Evolutionary conservation across 139 green algal species (phyloP), one percentile per base, ranked within the genome.

Genomic region (Prasinococcaceae sp.): DNA sequence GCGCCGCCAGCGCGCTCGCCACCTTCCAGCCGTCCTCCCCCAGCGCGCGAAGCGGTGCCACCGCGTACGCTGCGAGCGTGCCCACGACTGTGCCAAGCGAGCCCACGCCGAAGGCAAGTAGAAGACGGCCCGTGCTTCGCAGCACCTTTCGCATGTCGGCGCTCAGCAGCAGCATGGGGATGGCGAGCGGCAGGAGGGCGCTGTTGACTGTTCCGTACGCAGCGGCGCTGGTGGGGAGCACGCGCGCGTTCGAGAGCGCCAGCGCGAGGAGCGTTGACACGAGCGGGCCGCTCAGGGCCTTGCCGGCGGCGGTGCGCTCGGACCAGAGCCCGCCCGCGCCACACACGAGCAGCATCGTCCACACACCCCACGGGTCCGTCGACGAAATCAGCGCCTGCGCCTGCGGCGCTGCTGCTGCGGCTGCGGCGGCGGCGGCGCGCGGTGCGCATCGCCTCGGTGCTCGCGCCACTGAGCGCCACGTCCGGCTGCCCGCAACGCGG

Each of bases 111-210:
- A 94, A 94, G 3, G 72, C 77, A 0, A 48, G 17, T 50, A 94
- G 60, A 23, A 95, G 60, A 1, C 68, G 46, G 0, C 84, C 85
- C 0, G 83, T 92, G 36, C 84, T 66, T 0, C 33, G 43, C 6
- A 95, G 24, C 3, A 93, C 76, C 16, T 70, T 68, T 37, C 58
- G 53, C 24, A 95, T 58, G 70, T 95, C 76, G 4, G 85, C 84
- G 0, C 66, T 69, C 30, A 88, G 78, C 2, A 96, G 75, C 32
- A 96, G 73, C 69, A 96, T 66, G 16, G 87, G 87, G 1, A 96
- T 78, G 5, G 84, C 83, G 28, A 96, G 61, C 0, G 85, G 86
- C 38, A 96, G 74, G 19, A 96, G 53, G 58, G 73, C 86, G 25
- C 74, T 74, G 69, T 90, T 89, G 23, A 92, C 75, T 2, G 74